phyloP scores from a whole-genome alignment of 1,284 basidiomycete genomes.

The Rhodotorula mucilaginosa region DNA sequence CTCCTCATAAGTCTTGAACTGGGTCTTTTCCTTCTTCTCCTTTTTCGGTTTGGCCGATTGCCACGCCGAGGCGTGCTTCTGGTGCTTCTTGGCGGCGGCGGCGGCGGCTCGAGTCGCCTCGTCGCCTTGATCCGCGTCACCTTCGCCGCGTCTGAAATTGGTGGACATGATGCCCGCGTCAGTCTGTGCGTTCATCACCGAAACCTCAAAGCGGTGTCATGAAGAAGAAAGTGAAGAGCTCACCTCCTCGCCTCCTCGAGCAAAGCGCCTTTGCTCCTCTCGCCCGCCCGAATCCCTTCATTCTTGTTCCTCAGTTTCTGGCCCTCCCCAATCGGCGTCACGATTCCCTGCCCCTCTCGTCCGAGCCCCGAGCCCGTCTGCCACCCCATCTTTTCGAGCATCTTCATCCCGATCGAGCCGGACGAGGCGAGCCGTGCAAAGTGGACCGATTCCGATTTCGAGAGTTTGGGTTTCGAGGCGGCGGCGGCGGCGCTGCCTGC shows the following conservation, averaged over 20 bases:
- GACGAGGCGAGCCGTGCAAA: conserved; percentile 66
- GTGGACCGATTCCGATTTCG: conserved; percentile 66
- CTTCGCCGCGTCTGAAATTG: conserved; percentile 46
- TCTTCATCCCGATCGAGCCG: conserved; percentile 73
- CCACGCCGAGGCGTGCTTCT: conserved; percentile 50
- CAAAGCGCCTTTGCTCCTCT: conserved; percentile 32
- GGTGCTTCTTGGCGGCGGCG: conserved; percentile 25
- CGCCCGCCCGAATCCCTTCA: conserved; percentile 26
- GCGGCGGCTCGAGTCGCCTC: background rate
- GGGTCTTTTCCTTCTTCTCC: conserved; percentile 62
- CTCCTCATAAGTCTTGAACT: conserved; percentile 94
- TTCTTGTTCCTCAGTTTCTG: conserved; percentile 36
- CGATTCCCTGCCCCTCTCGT: conserved; percentile 72
- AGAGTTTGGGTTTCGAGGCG: conserved; percentile 56
- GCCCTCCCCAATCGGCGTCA: conserved; percentile 70
- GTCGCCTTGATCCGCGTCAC: conserved; percentile 69
- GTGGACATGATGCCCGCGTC: conserved; percentile 51
- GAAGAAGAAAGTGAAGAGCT: conserved; percentile 41
- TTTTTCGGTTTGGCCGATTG: conserved; percentile 58
- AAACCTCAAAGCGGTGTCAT: background rate
- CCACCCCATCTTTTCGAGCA: conserved; percentile 96
- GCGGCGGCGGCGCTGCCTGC: conserved; percentile 40
- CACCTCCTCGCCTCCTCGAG: conserved; percentile 53
- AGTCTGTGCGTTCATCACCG: background rate
- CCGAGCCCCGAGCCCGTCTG: conserved; percentile 80